These are phyloP conservation scores for Dendrobium nobile DNA, from an alignment of 106 monocot genomes.

Conservation along the genomic window DNA sequence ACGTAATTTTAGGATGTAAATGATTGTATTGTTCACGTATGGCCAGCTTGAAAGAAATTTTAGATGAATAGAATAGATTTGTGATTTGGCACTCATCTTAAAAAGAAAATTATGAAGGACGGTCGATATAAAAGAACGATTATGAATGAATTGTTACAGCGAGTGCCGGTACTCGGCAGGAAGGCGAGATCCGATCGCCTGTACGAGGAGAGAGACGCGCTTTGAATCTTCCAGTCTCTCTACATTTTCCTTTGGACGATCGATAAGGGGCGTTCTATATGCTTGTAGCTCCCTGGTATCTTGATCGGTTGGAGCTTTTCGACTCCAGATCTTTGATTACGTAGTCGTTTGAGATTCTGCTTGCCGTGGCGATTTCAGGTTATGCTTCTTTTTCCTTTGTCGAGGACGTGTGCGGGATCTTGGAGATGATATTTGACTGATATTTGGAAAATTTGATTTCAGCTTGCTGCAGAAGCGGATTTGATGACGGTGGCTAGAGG, in stretches of 20 bases:
- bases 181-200: neutral
- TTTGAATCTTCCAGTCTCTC: neutral
- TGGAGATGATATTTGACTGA: slow-evolving; percentile 1
- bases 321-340: neutral
- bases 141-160: neutral
- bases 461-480: neutral
- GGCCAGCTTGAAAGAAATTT: no score
- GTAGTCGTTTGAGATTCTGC: neutral
- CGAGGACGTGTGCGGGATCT: neutral
- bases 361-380: neutral
- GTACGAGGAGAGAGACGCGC: no score
- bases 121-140: neutral
- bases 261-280: neutral
- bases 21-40: no score
- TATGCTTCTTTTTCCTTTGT: neutral
- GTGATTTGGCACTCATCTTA: no score
- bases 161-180: neutral
- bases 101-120: neutral
- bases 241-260: neutral
- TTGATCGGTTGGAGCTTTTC: neutral
- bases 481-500: neutral
- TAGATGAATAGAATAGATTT: neutral
- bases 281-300: neutral
- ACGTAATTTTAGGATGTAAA: neutral
- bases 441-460: neutral